These are phyloP conservation scores for Pistacia vera DNA, from an alignment of 345 rosid genomes.

Conservation along the genomic window DNA sequence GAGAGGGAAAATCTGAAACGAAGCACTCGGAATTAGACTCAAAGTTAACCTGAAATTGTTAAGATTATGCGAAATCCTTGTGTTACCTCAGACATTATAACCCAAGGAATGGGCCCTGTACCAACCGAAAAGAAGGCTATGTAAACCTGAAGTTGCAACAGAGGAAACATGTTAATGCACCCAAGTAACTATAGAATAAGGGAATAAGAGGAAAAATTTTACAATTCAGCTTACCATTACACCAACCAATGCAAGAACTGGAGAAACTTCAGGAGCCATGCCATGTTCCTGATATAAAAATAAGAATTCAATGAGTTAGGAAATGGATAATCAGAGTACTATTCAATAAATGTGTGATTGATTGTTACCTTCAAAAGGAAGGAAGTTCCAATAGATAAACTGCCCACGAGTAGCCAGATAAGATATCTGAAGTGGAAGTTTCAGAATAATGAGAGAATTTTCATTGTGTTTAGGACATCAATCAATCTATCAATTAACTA, in stretches of 20 bases:
- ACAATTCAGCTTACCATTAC: conserved; percentile 37
- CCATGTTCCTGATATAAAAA: conserved; percentile 31
- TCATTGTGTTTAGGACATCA: neutral
- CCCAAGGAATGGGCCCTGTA: conserved; percentile 35
- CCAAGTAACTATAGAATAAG: neutral
- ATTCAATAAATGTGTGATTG: neutral
- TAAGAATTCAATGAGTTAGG: neutral
- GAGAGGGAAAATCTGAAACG: conserved; percentile 46
- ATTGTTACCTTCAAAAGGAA: conserved; percentile 43
- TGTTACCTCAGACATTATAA: conserved; percentile 38
- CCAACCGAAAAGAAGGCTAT: conserved; percentile 25
- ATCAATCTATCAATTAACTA: neutral
- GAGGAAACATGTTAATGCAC: neutral
- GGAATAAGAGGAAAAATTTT: neutral
- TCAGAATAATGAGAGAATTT: neutral
- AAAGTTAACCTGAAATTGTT: neutral
- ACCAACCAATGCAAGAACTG: conserved; percentile 40
- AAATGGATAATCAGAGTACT: neutral
- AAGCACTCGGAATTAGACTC: neutral
- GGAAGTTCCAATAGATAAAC: conserved; percentile 37
- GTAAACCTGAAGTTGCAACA: conserved; percentile 23
- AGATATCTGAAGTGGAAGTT: conserved; percentile 36
- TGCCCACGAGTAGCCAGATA: conserved; percentile 45
- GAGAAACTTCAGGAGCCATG: conserved; percentile 32
- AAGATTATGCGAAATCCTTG: neutral